These are phyloP conservation scores for Sugiyamaella smithiae DNA, from an alignment of 805 yeast species.

Conservation along the genomic window DNA sequence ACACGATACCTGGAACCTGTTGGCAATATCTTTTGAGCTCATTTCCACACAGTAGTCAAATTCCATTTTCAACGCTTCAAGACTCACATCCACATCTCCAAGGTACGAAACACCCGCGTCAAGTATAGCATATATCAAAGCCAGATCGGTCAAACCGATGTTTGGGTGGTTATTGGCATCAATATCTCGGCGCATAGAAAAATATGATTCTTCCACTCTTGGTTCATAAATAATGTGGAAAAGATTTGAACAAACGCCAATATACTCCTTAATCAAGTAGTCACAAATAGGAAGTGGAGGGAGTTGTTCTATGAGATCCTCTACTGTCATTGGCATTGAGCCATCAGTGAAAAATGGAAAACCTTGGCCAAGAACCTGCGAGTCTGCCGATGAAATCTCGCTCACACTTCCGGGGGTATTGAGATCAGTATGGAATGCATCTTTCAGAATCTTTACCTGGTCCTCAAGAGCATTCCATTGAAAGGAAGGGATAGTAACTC, in stretches of 20 bases:
- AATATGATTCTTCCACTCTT: constrained; percentile 3
- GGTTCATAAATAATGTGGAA: constrained; percentile 12
- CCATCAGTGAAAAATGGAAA: background rate
- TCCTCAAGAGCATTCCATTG: constrained; percentile 11
- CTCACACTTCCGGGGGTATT: background rate
- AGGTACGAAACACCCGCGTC: constrained; percentile 2
- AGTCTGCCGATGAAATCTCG: background rate
- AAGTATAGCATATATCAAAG: constrained; percentile 7
- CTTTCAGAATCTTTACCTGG: constrained; percentile 8
- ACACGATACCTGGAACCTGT: constrained; percentile 1
- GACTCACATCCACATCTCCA: constrained; percentile 3
- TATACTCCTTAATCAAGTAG: constrained; percentile 7
- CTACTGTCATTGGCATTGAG: background rate
- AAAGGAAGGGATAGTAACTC: constrained; percentile 6
- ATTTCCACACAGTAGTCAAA: background rate
- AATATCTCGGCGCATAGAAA: background rate
- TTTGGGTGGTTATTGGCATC: constrained; percentile 1
- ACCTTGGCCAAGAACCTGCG: background rate
- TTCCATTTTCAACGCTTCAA: background rate
- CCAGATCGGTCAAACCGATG: background rate
- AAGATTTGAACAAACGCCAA: constrained; percentile 5
- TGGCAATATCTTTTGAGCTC: background rate
- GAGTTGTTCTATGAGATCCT: background rate
- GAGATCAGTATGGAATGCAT: constrained; percentile 5
- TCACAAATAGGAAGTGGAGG: constrained; percentile 13